Evolutionary conservation across 768 basidiomycete species (phyloP), one percentile per base, ranked within the genome.

Genomic region (Rhodocollybia butyracea): DNA sequence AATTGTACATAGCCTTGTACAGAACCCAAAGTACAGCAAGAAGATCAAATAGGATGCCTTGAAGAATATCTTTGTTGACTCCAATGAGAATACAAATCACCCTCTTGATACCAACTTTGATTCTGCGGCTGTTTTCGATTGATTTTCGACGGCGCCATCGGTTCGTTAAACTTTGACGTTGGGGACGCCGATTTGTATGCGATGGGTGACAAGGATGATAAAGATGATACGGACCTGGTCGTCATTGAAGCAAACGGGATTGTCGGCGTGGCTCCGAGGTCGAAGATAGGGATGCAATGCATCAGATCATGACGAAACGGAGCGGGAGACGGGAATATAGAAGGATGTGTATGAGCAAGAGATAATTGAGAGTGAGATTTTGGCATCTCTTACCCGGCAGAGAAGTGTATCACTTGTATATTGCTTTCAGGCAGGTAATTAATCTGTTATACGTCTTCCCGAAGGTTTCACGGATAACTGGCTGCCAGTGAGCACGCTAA

Each of bases 21-120:
- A 89, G 75, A 93, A 89, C 59, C 80, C 85, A 22, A 89, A 85
- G 64, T 94, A 94, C 70, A 93, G 90, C 71, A 91, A 91, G 65
- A 84, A 92, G 50, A 95, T 96, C 72, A 97, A 97, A 67, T 97
- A 96, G 67, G 88, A 91, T 61, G 92, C 91, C 0, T 81, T 95
- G 51, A 88, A 89, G 61, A 82, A 83, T 54, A 78, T 96, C 12
- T 91, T 95, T 66, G 73, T 80, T 27, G 82, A 83, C 13, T 63
- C 54, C 70, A 68, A 42, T 29, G 36, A 27, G 8, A 22, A 8
- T 21, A 8, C 13, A 22, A 22, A 24, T 27, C 8, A 22, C 17
- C 21, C 22, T 31, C 13, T 11, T 17, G 26, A 30, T 41, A 17
- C 17, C 19, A 15, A 27, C 17, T 10, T 15, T 19, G 43, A 51